Percentiles rank a stretch among this genome's conserved stretches.
Evolutionary conservation across 129 eudicot genomes (phyloP).

Genomic region (Chrysanthemum makinoi): DNA sequence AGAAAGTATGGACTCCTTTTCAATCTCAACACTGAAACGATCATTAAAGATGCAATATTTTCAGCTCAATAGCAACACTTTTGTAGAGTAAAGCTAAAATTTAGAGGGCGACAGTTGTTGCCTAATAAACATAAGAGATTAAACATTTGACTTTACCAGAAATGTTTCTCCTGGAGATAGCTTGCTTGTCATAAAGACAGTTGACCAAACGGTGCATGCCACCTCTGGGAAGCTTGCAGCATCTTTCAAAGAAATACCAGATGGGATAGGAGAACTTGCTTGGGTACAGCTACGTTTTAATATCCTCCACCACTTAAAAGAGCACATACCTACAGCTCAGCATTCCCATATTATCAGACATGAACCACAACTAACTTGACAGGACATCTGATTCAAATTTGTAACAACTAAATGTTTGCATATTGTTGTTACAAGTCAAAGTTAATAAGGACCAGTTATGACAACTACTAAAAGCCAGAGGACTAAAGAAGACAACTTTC

Average conservation of each 20-base stretch:
- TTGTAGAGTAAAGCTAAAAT: background rate
- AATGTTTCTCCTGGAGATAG: slow-evolving; percentile 82
- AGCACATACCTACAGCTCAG: slow-evolving; percentile 74
- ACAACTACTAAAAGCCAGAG: no score
- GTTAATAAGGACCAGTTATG: no score
- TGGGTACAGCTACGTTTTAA: slow-evolving; percentile 88
- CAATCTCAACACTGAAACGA: background rate
- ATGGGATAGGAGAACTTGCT: slow-evolving; percentile 85
- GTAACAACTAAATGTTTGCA: background rate
- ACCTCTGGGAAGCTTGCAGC: slow-evolving; percentile 98
- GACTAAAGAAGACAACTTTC: no score
- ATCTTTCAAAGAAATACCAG: slow-evolving; percentile 82
- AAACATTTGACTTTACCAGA: slow-evolving; percentile 50
- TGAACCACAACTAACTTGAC: background rate
- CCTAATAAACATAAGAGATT: background rate
- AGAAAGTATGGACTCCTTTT: no score
- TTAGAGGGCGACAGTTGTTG: background rate
- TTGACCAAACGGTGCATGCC: slow-evolving; percentile 97
- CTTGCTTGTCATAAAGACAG: slow-evolving; percentile 90
- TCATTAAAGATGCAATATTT: background rate
- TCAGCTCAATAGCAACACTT: background rate
- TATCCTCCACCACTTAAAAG: slow-evolving; percentile 94
- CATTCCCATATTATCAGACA: slow-evolving; percentile 10
- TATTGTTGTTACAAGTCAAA: no score
- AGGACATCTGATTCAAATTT: background rate